phyloP scores from a whole-genome alignment of 2,329 filamentous ascomycete species.

The Aaosphaeria pasadenensis region DNA sequence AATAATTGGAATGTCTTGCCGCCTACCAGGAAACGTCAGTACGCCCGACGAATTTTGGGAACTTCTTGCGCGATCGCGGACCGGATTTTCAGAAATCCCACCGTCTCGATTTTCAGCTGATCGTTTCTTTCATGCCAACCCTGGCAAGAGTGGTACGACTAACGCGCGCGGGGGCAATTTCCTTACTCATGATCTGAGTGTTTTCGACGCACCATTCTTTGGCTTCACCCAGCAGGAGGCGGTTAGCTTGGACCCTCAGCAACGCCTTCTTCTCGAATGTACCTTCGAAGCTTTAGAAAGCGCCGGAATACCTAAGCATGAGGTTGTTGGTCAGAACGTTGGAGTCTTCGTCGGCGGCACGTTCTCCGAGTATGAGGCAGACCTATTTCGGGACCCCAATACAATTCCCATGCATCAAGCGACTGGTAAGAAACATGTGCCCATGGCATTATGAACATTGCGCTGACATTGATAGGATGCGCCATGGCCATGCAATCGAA shows the following conservation, averaged over 20 bases:
- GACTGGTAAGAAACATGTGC: constrained; percentile 11
- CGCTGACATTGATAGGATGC: background rate
- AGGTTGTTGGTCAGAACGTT: constrained; percentile 23
- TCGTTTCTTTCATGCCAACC: constrained; percentile 37
- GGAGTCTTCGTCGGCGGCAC: constrained; percentile 23
- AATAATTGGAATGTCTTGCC: constrained; percentile 39
- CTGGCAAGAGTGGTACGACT: constrained; percentile 36
- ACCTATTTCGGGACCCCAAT: constrained; percentile 19
- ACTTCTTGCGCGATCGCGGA: constrained; percentile 17
- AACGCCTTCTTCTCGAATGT: constrained; percentile 30
- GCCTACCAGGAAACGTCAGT: constrained; percentile 19
- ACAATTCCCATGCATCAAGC: constrained; percentile 26
- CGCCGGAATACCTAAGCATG: constrained; percentile 27
- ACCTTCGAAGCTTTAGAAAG: constrained; percentile 42
- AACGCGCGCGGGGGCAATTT: constrained; percentile 21
- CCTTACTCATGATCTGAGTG: constrained; percentile 14
- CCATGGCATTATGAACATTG: no score
- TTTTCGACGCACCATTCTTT: constrained; percentile 32
- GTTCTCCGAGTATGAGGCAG: constrained; percentile 21
- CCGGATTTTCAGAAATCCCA: constrained; percentile 36
- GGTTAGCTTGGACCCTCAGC: constrained; percentile 28
- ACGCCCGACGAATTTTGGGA: constrained; percentile 27
- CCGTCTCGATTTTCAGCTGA: constrained; percentile 35
- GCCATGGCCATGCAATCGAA: constrained; percentile 27
- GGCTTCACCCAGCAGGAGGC: constrained; percentile 25